These are phyloP conservation scores for Oidiodendron maius DNA, from an alignment of 495 filamentous ascomycete species.

Conservation along the genomic window DNA sequence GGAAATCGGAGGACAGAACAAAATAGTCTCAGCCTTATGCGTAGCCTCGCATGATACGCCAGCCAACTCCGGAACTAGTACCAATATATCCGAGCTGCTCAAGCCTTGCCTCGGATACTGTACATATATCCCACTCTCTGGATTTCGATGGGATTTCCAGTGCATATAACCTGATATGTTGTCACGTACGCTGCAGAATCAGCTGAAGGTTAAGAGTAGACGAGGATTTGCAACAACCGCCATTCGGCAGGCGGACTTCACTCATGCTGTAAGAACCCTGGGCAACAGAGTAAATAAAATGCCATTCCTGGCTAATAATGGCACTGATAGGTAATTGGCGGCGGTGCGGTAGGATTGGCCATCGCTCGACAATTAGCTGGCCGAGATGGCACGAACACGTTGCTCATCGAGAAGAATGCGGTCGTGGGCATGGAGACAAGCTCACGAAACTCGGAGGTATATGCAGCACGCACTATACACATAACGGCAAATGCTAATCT, in stretches of 20 bases:
- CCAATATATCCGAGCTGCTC: neutral
- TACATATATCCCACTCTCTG: neutral
- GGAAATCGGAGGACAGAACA: too few relatives aligned
- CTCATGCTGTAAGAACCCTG: constrained; percentile 60
- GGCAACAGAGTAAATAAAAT: too few relatives aligned
- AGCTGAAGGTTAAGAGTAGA: constrained; percentile 6
- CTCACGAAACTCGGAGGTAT: constrained; percentile 83
- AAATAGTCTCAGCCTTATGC: neutral
- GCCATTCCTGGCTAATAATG: neutral
- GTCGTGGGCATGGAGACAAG: constrained; percentile 85
- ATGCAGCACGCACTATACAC: neutral
- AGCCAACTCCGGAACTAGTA: neutral
- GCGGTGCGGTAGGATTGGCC: constrained; percentile 87
- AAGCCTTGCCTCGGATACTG: neutral
- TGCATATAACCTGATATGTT: constrained; percentile 7
- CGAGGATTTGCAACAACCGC: constrained; percentile 14
- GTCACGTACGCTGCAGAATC: constrained; percentile 4
- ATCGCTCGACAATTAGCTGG: constrained; percentile 70
- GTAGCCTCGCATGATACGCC: neutral
- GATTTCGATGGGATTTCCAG: neutral
- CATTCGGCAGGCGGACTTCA: constrained; percentile 58
- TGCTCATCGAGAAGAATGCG: constrained; percentile 78
- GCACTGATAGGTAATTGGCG: constrained; percentile 67
- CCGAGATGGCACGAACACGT: constrained; percentile 49
- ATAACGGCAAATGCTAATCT: neutral